Evolutionary conservation across 2,329 filamentous ascomycete species (phyloP).

Genomic region (Endocalyx cinctus): DNA sequence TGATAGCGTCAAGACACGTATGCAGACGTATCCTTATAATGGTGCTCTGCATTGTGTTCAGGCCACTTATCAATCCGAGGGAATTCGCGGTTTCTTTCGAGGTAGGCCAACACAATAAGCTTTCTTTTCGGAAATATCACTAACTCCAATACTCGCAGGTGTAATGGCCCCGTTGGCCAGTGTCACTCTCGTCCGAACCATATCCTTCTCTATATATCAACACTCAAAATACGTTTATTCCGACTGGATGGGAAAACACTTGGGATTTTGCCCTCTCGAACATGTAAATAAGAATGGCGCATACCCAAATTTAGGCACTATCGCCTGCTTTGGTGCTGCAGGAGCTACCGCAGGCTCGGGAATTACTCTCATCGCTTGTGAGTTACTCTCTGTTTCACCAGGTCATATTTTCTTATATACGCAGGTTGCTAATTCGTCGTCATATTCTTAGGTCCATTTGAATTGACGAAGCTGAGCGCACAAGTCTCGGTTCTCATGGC

Average conservation of each 20-base stretch:
- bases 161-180: constrained; percentile 76
- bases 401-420: no score
- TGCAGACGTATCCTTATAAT: constrained; percentile 79
- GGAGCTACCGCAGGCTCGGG: constrained; percentile 75
- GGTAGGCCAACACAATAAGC: constrained; percentile 43
- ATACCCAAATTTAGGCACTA: constrained; percentile 67
- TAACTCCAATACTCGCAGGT: no score
- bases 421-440: constrained; percentile 1
- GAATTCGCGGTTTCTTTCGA: constrained; percentile 72
- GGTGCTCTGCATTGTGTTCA: constrained; percentile 70
- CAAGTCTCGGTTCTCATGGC: constrained; percentile 79
- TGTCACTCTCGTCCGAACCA: constrained; percentile 71
- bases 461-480: constrained; percentile 83
- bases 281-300: constrained; percentile 67
- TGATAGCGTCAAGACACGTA: constrained; percentile 84
- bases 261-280: constrained; percentile 65
- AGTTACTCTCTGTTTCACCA: no score
- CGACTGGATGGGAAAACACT: constrained; percentile 62
- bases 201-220: constrained; percentile 78
- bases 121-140: no score
- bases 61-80: constrained; percentile 72
- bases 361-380: constrained; percentile 76
- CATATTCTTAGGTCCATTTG: constrained; percentile 67
- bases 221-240: constrained; percentile 70
- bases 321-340: constrained; percentile 71